Evolutionary conservation across 306 rosid species (phyloP).

Genomic region (Vigna nakashimae): DNA sequence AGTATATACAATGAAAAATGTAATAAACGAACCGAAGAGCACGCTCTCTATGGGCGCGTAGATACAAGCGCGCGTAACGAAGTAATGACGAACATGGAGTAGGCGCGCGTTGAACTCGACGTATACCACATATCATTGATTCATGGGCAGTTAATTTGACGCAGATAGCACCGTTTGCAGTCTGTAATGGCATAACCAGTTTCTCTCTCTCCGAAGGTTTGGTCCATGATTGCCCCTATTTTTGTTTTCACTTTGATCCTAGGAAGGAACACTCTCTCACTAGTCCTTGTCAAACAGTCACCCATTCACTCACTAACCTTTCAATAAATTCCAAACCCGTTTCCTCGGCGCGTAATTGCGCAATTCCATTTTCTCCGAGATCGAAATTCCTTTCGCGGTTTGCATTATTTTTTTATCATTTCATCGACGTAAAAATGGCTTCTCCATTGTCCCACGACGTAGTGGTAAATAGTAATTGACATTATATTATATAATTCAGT

Average conservation of each 20-base stretch:
- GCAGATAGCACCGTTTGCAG: neutral
- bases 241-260: neutral
- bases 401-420: neutral
- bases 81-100: neutral
- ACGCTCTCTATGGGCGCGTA: neutral
- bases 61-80: neutral
- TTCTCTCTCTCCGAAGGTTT: neutral
- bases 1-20: neutral
- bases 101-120: neutral
- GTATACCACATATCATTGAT: neutral
- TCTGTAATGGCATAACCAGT: neutral
- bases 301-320: neutral
- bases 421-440: neutral
- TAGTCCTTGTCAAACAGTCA: neutral
- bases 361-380: neutral
- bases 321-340: conserved; percentile 3
- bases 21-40: neutral
- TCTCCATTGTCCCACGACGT: neutral
- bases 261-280: neutral
- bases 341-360: conserved; percentile 39
- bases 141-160: too few relatives aligned
- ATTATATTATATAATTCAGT: neutral
- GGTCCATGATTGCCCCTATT: neutral
- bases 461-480: neutral
- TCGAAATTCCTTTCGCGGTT: neutral